Conservation (phyloP, 768 basidiomycete genomes). For the Tubosaeta sp. region DNA sequence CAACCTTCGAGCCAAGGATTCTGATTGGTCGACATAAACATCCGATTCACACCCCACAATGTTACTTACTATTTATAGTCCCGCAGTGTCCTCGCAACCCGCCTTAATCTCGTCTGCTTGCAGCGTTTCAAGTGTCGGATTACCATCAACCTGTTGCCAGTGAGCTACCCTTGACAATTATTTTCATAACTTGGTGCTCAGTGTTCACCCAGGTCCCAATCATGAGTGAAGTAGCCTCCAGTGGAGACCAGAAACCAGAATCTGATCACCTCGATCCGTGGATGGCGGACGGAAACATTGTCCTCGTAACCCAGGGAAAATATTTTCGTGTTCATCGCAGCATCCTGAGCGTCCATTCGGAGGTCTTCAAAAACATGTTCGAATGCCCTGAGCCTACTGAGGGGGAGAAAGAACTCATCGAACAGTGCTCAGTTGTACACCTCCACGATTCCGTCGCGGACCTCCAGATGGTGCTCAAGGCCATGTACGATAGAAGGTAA, state of each 20-base stretch:
- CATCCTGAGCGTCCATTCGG: slow-evolving; percentile 23
- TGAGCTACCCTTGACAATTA: background rate
- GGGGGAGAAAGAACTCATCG: slow-evolving; percentile 7
- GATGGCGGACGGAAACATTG: slow-evolving; percentile 29
- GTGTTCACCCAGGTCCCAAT: background rate
- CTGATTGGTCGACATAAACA: no score
- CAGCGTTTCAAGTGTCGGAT: no score
- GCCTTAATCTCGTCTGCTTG: background rate
- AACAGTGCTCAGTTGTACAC: slow-evolving; percentile 18
- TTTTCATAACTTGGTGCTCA: background rate
- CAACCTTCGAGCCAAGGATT: no score
- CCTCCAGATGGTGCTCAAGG: slow-evolving; percentile 14
- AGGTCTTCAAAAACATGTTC: slow-evolving; percentile 32
- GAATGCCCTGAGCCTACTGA: slow-evolving; percentile 2
- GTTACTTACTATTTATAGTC: no score
- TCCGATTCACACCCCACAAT: no score
- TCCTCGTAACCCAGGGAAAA: slow-evolving; percentile 23
- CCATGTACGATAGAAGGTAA: slow-evolving; percentile 14
- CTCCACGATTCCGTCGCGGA: slow-evolving; percentile 14
- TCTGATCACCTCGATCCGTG: background rate
- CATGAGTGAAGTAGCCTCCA: background rate
- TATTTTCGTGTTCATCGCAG: slow-evolving; percentile 32
- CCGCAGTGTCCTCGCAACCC: background rate
- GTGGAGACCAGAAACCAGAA: background rate
- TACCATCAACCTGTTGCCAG: background rate